A percentile compares a stretch with the other conserved stretches of the same genome.
Evolutionary conservation across 139 green algal genomes (phyloP).

Genomic region (Chlorella sp.): DNA sequence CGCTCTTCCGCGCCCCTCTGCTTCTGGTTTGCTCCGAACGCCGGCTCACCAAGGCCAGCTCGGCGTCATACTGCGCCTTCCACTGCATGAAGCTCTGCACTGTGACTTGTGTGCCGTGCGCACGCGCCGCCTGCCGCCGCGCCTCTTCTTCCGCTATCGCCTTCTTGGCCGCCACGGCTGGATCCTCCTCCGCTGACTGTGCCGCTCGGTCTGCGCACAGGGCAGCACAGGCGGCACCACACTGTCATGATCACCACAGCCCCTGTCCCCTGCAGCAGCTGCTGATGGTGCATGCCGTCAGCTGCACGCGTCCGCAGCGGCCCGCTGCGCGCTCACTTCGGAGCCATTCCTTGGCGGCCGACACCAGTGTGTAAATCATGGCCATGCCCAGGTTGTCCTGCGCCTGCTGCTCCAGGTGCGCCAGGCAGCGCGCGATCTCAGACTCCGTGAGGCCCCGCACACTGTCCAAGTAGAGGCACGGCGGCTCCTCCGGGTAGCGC

Average conservation of each 20-base stretch:
- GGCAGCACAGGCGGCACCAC: slow-evolving; percentile 4
- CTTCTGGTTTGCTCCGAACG: no score
- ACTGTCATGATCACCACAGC: no score
- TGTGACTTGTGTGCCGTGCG: slow-evolving; percentile 69
- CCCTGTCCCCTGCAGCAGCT: not conserved
- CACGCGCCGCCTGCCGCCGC: slow-evolving; percentile 49
- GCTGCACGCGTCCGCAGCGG: no score
- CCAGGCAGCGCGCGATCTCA: slow-evolving; percentile 46
- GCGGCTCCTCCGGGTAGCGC: slow-evolving; percentile 52
- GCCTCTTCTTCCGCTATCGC: slow-evolving; percentile 58
- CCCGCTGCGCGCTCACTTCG: slow-evolving; percentile 29
- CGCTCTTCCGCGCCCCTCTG: no score
- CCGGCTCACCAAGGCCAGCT: slow-evolving; percentile 15
- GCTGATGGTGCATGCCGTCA: no score
- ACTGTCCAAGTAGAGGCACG: slow-evolving; percentile 47
- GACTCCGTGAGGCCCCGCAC: slow-evolving; percentile 58
- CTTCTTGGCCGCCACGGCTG: slow-evolving; percentile 23
- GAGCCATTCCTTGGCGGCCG: slow-evolving; percentile 67
- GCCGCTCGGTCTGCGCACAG: slow-evolving; percentile 1
- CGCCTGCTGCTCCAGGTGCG: slow-evolving; percentile 14
- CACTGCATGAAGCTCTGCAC: slow-evolving; percentile 65
- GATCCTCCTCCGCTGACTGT: slow-evolving; percentile 13
- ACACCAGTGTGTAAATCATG: slow-evolving; percentile 74
- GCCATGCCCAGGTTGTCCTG: slow-evolving; percentile 71
- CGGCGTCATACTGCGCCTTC: slow-evolving; percentile 50